These are phyloP conservation scores for Leccinum fuscescens DNA, from an alignment of 1,284 basidiomycete genomes.

Conservation along the genomic window DNA sequence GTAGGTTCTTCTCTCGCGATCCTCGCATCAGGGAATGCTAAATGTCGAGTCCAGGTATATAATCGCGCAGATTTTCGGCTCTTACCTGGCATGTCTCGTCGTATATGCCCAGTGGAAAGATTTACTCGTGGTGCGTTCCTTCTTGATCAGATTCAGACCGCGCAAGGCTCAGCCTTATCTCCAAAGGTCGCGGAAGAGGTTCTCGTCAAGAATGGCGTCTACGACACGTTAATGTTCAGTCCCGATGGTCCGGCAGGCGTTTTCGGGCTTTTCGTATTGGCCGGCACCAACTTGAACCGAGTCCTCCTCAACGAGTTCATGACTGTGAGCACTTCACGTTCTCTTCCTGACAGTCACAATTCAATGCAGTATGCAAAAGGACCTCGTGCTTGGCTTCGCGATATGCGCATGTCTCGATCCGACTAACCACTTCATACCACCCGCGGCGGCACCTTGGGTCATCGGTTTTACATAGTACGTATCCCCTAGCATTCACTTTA, in stretches of 20 bases:
- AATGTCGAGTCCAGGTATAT: constrained; percentile 48
- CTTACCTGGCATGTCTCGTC: constrained; percentile 57
- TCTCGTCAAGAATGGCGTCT: constrained; percentile 42
- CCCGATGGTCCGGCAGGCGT: constrained; percentile 62
- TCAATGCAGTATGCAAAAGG: constrained; percentile 39
- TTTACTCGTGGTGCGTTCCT: constrained; percentile 39
- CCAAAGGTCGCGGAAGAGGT: constrained; percentile 39
- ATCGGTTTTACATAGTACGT: constrained; percentile 53
- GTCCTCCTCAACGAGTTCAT: constrained; percentile 68
- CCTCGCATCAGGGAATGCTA: constrained; percentile 1
- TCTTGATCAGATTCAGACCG: not conserved
- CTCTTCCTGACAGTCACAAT: not conserved
- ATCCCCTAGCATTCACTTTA: not conserved
- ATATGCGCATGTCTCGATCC: constrained; percentile 63
- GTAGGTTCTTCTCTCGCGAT: constrained; percentile 34
- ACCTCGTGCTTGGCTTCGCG: constrained; percentile 59
- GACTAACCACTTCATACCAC: constrained; percentile 58
- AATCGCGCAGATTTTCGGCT: constrained; percentile 59
- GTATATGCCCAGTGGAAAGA: constrained; percentile 63
- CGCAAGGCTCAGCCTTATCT: not conserved
- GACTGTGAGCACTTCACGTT: constrained; percentile 41
- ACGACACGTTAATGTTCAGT: constrained; percentile 50
- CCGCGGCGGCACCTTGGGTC: constrained; percentile 49
- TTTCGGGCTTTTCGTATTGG: constrained; percentile 52
- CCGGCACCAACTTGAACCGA: constrained; percentile 50